Evolutionary conservation across 2,329 filamentous ascomycete genomes (phyloP), one percentile per base, ranked within the genome.

Genomic region (Ophiocordyceps camponoti-leonardi): DNA sequence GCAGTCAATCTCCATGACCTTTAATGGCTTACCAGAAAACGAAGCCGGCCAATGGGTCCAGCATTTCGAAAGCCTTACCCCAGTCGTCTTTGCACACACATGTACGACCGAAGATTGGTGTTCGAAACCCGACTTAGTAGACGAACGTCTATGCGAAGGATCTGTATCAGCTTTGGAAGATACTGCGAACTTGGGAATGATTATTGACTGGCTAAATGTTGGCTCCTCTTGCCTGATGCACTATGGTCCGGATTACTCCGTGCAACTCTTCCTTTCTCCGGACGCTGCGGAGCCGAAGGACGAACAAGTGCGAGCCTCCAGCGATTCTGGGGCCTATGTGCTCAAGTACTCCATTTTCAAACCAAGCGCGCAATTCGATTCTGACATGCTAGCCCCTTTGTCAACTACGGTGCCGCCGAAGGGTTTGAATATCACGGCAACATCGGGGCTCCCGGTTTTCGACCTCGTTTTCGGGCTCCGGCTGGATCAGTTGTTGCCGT

Each of bases 321-420:
- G 49, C 12, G 13, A 23, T 19, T 16, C 22, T 18, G 39, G 18
- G 7, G 18, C 45, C 22, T 20, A n/a, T 14, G n/a, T 49, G 2
- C 53, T 71, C n/a, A 54, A 52, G 4, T 68, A 66, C 48, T 46
- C 57, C 7, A 54, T 69, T 4, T 67, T 68, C 51, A 50, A 52
- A 37, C 58, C 63, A 12, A 46, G 44, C 14, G n/a, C 31, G 13
- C 20, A 31, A 20, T 51, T 57, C 11, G 47, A 49, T 3, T 39
- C 48, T 7, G 50, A 47, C 13, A 55, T 52, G 23, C 53, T 62
- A 19, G 52, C 56, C 26, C 56, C 58, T 16, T 41, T 56, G 20
- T 42, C 49, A 16, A 49, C 10, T 14, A 8, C 20, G 26, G 39
- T 16, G 0, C 7, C 44, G 10, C 5, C 20, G 35, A 19, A 31